Base-by-base conservation (phyloP, 2,329 filamentous ascomycete species). In the Cladosporium sp. region DNA sequence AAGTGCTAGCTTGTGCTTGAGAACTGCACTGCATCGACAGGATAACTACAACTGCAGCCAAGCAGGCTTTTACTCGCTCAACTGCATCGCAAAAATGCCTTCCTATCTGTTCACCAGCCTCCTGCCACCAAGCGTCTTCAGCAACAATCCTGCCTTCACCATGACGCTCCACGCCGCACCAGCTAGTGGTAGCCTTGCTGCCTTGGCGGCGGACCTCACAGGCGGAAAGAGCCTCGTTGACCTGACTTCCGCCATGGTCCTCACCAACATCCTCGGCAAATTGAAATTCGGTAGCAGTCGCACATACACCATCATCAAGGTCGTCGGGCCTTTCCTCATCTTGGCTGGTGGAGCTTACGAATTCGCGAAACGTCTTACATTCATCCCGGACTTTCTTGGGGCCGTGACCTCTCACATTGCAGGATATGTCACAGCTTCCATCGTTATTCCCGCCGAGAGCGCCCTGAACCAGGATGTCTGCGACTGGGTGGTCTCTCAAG, bases 241-340 rank as follows among this genome's bases (percentile, higher is more conserved):
- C 7, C 23, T 61, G 40, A 61, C 23, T 21, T 12, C 58, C 31
- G 58, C 26, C 26, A 61, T 61, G 44, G 29, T 61, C 44, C 11
- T 61, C 3, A 61, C 40, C 10, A 61, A 61, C 44, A 61, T 61
- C 12, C 58, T 61, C n/a, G 5, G 12, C 40, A 61, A 33, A 44
- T 29, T 61, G 40, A 49, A 26, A 14, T n/a, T 61, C 5, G 23
- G 28, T 16, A 50, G 29, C 40, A 31, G n/a, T 26, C 40, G 44
- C 26, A 23, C n/a, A 23, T 61, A 61, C 44, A 35, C 58, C 44
- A 18, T 50, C 44, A 35, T 61, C 40, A 61, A 61, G 44, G n/a
- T 61, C 3, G 58, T 50, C 7, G 58, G 40, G 18, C 44, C 58
- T 31, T 33, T 26, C 7, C 28, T 61, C 10, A 61, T 61, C 44